Evolutionary conservation across 768 basidiomycete genomes (phyloP).

Genomic region (Obba rivulosa): DNA sequence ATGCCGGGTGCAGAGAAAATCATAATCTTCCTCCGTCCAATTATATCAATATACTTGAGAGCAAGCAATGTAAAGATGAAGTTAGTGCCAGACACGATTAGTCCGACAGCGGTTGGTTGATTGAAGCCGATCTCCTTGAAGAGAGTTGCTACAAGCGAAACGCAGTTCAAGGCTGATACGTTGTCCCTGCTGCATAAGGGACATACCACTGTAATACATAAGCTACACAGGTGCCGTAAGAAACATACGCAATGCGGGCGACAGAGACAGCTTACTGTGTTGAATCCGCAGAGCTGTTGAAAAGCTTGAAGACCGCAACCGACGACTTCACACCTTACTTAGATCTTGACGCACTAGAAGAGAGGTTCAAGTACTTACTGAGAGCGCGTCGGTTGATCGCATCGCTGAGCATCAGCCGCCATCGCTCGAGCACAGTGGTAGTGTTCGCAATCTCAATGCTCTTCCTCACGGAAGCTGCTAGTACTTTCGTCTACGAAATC

Average conservation of each 20-base stretch:
- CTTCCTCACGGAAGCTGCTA: slow-evolving; percentile 54
- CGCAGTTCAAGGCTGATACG: too few relatives aligned
- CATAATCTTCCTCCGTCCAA: slow-evolving; percentile 69
- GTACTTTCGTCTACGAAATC: slow-evolving; percentile 42
- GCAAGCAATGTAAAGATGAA: slow-evolving; percentile 76
- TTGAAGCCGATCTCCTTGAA: slow-evolving; percentile 79
- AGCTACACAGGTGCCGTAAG: slow-evolving; percentile 2
- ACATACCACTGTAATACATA: slow-evolving; percentile 24
- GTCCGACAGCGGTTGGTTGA: slow-evolving; percentile 76
- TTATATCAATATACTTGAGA: slow-evolving; percentile 65
- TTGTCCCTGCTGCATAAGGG: too few relatives aligned
- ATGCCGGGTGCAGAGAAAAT: slow-evolving; percentile 68
- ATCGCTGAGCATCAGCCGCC: slow-evolving; percentile 47
- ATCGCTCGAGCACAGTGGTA: slow-evolving; percentile 55
- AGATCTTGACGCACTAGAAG: neutral
- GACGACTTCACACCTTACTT: slow-evolving; percentile 41
- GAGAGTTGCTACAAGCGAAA: slow-evolving; percentile 60
- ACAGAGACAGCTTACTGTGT: slow-evolving; percentile 46
- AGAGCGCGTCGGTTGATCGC: slow-evolving; percentile 65
- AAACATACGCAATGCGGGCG: too few relatives aligned
- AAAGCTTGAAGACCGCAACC: slow-evolving; percentile 79
- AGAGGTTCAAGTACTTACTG: slow-evolving; percentile 42
- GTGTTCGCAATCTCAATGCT: slow-evolving; percentile 57
- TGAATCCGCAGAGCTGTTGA: slow-evolving; percentile 83
- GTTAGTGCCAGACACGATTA: slow-evolving; percentile 75